Base-by-base conservation (phyloP, 768 basidiomycete species). In the Phallus indusiatus region DNA sequence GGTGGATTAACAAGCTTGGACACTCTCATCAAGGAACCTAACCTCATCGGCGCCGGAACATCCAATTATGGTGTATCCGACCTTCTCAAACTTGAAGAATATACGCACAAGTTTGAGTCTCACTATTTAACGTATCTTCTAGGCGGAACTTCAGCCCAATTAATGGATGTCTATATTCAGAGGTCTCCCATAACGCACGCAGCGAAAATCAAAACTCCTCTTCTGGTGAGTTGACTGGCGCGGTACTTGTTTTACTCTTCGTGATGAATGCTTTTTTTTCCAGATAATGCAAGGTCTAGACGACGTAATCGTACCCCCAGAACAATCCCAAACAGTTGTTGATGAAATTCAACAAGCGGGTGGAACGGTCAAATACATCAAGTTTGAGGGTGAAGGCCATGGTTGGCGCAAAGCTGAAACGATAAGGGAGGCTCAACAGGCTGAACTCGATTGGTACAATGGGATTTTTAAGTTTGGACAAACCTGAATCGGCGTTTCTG, bases 101-200 rank as follows among this genome's bases (percentile, higher is more conserved):
- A 81, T 60, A 85, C 86, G 6, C 88, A 91, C 72, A 92, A 87
- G 67, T 86, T 85, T 55, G 82, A 86, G 68, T 76, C 77, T 49
- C 71, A 71, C 50, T 86, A 85, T 66, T 67, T 82, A 64, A 73
- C 76, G 59, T 81, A 80, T 65, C 73, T 90, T 17, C 62, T 89
- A n/a, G 87, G 90, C 0, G 84, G 84, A 1, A 74, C 77, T 0
- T 66, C 67, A 1, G 67, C 73, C 18, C 74, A 83, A 59, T 67
- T 82, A n/a, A 82, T 83, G 0, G 73, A 83, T 28, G 73, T 83
- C 21, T 85, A 82, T 66, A 69, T 72, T 18, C 78, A 78, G 37
- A 75, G 86, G 17, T 86, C 85, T 2, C 85, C 89, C 0, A 68
- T 89, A 20, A 72, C 77, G 56, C 77, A 84, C 60, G 85, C 83